A percentile compares a stretch with the other conserved stretches of the same genome.
phyloP scores from a whole-genome alignment of 106 monocot species.

The Allium cepa region DNA sequence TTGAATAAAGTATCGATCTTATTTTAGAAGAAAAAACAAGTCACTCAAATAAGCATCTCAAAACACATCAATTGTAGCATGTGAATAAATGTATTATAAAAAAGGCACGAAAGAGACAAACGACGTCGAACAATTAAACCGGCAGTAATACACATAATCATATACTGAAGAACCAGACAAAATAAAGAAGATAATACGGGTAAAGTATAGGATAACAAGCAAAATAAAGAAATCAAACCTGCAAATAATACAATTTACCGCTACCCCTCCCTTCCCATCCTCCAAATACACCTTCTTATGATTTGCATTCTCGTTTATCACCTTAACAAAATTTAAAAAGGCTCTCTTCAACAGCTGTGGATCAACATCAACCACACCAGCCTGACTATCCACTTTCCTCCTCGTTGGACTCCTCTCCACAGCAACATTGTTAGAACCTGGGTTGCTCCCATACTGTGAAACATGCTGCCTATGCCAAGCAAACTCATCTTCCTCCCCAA shows the following conservation, averaged over 20 bases:
- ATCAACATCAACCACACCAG: conserved; percentile 33
- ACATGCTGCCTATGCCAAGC: conserved; percentile 40
- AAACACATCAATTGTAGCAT: too few relatives aligned
- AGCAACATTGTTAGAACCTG: conserved; percentile 8
- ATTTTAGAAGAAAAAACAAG: too few relatives aligned
- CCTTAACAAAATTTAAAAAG: conserved; percentile 67
- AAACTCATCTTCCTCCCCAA: conserved; percentile 42
- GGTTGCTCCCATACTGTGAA: conserved; percentile 28
- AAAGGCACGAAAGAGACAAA: too few relatives aligned
- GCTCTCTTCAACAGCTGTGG: conserved; percentile 55
- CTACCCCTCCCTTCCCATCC: conserved; percentile 40
- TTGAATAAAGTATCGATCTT: too few relatives aligned
- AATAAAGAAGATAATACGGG: too few relatives aligned
- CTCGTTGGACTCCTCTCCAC: conserved; percentile 14
- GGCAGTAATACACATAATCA: too few relatives aligned
- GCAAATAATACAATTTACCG: conserved; percentile 69
- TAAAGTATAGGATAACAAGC: background rate
- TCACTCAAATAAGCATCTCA: too few relatives aligned
- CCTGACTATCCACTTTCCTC: conserved; percentile 9
- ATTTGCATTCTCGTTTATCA: conserved; percentile 44
- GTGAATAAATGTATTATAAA: too few relatives aligned
- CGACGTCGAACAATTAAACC: too few relatives aligned
- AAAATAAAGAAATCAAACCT: conserved; percentile 48
- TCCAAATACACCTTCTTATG: conserved; percentile 51
- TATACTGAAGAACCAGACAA: too few relatives aligned